Conservation (phyloP, 2,329 filamentous ascomycete genomes). For the Volutella citrinella region DNA sequence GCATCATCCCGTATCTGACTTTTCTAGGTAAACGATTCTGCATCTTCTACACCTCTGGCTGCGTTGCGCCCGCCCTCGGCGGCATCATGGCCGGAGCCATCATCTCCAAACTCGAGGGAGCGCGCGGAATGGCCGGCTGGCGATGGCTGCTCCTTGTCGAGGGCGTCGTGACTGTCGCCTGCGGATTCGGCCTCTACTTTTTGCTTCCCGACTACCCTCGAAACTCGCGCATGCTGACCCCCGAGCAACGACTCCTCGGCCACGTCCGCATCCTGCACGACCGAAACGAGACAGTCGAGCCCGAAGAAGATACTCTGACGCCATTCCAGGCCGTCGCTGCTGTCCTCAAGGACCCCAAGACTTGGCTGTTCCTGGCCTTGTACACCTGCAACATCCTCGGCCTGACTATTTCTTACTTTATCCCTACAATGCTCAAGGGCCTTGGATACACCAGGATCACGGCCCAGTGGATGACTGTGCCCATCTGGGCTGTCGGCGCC, state of each 20-base stretch:
- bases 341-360: conserved; percentile 43
- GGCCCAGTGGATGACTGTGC: conserved; percentile 47
- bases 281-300: conserved; percentile 32
- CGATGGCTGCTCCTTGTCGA: conserved; percentile 69
- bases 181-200: conserved; percentile 55
- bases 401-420: conserved; percentile 50
- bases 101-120: conserved; percentile 53
- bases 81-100: conserved; percentile 61
- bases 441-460: conserved; percentile 43
- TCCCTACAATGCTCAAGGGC: conserved; percentile 46
- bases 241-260: conserved; percentile 60
- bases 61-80: conserved; percentile 62
- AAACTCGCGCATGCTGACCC: conserved; percentile 57
- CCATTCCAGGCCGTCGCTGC: conserved; percentile 28
- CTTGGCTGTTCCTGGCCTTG: conserved; percentile 45
- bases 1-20: too few species aligned
- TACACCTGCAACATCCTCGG: conserved; percentile 47
- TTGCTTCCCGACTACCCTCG: conserved; percentile 65
- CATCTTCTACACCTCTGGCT: conserved; percentile 55
- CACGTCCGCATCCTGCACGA: conserved; percentile 56
- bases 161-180: conserved; percentile 52
- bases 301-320: conserved; percentile 25
- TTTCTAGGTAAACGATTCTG: conserved; percentile 55
- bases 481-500: conserved; percentile 28
- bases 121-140: conserved; percentile 54